These are phyloP conservation scores for Casaregolazyma lundiana DNA, from an alignment of 1,139 yeast genomes.

Conservation along the genomic window DNA sequence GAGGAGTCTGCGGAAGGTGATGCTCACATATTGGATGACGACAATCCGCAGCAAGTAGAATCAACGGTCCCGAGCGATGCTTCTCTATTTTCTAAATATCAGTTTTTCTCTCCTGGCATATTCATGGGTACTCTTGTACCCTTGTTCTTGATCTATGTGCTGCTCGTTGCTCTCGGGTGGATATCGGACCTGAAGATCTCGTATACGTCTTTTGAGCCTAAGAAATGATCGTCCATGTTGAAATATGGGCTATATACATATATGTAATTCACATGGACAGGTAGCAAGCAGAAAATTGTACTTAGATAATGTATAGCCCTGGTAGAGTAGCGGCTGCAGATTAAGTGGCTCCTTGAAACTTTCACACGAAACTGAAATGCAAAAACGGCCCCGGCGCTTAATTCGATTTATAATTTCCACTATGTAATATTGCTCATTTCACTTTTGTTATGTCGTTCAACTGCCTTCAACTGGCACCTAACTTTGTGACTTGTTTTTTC, in stretches of 20 bases:
- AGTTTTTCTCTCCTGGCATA: conserved; percentile 58
- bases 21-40: background rate
- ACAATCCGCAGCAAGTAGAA: background rate
- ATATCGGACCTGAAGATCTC: conserved; percentile 58
- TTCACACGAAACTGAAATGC: no score
- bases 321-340: no score
- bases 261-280: background rate
- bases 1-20: background rate
- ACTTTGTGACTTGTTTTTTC: background rate
- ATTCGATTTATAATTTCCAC: background rate
- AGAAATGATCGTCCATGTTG: background rate
- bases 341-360: no score
- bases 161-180: conserved; percentile 58
- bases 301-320: no score
- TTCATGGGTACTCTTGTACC: conserved; percentile 63
- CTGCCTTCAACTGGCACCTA: no score
- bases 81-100: conserved; percentile 44
- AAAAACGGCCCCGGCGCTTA: no score
- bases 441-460: background rate
- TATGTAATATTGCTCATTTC: background rate
- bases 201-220: conserved; percentile 60
- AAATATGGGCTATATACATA: background rate
- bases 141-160: conserved; percentile 46
- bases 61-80: background rate
- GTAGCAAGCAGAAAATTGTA: no score